These are phyloP conservation scores for Clavispora carvajalis DNA, from an alignment of 805 yeast genomes.

Conservation along the genomic window DNA sequence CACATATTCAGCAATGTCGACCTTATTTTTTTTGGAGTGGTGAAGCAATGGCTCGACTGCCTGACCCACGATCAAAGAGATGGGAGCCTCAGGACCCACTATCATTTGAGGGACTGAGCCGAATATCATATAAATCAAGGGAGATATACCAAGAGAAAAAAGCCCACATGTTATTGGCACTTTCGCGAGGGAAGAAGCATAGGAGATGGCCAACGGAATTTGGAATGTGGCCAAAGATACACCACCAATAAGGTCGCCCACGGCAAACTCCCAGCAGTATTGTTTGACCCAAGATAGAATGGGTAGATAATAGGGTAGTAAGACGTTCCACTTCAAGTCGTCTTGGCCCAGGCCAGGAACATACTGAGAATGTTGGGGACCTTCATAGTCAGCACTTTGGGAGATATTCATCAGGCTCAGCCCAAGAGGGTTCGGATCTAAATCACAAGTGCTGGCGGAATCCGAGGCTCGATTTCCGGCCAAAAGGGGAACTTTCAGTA, in stretches of 20 bases:
- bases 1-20: conserved; percentile 26
- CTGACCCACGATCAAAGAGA: conserved; percentile 41
- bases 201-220: conserved; percentile 66
- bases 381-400: neutral
- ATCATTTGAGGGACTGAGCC: conserved; percentile 45
- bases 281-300: conserved; percentile 61
- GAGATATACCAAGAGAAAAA: conserved; percentile 34
- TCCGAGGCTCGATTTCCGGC: neutral
- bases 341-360: neutral
- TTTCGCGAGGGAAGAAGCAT: conserved; percentile 38
- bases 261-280: conserved; percentile 36
- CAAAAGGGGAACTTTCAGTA: neutral
- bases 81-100: conserved; percentile 44
- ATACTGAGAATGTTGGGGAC: neutral
- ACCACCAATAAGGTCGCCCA: conserved; percentile 76
- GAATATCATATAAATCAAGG: conserved; percentile 35
- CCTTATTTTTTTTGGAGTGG: conserved; percentile 23
- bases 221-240: conserved; percentile 85
- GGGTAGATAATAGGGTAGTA: conserved; percentile 62
- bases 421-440: neutral
- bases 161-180: conserved; percentile 39
- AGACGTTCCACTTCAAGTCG: conserved; percentile 21
- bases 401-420: neutral
- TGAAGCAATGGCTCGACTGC: conserved; percentile 41
- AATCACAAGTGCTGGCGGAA: neutral